phyloP scores from a whole-genome alignment of 129 eudicot genomes.

The Sambucus nigra region DNA sequence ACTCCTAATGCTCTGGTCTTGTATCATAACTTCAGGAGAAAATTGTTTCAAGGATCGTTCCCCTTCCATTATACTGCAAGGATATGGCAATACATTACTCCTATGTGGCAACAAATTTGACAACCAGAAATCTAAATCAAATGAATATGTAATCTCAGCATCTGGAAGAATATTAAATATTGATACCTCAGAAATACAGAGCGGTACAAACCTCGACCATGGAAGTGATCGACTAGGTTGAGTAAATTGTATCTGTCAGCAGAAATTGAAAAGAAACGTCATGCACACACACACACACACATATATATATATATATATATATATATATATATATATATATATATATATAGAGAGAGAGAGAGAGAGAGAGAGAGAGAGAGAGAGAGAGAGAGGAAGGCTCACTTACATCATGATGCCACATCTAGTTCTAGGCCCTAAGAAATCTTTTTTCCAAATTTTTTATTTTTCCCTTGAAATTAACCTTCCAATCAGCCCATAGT shows the following conservation, averaged over 20 bases:
- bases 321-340: too few species aligned
- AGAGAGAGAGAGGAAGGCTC: too few species aligned
- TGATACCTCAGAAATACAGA: constrained; percentile 78
- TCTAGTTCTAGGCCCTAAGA: too few species aligned
- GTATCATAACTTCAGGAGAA: constrained; percentile 75
- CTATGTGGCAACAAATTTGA: neutral
- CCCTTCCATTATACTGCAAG: constrained; percentile 91
- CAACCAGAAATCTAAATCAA: neutral
- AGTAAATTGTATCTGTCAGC: constrained; percentile 63
- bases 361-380: too few species aligned
- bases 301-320: too few species aligned
- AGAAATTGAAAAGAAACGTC: constrained; percentile 1
- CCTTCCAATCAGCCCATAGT: too few species aligned
- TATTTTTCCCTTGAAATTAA: too few species aligned
- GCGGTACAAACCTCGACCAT: constrained; percentile 79
- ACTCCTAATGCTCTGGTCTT: constrained; percentile 33
- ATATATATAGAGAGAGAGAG: too few species aligned
- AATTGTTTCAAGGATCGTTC: constrained; percentile 52
- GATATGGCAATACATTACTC: constrained; percentile 6
- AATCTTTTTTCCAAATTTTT: too few species aligned
- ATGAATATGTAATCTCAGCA: neutral
- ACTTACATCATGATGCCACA: too few species aligned
- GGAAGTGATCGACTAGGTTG: constrained; percentile 82
- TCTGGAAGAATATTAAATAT: constrained; percentile 6
- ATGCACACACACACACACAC: neutral